Evolutionary conservation across 306 rosid genomes (phyloP).

Genomic region (Biancaea sappan): DNA sequence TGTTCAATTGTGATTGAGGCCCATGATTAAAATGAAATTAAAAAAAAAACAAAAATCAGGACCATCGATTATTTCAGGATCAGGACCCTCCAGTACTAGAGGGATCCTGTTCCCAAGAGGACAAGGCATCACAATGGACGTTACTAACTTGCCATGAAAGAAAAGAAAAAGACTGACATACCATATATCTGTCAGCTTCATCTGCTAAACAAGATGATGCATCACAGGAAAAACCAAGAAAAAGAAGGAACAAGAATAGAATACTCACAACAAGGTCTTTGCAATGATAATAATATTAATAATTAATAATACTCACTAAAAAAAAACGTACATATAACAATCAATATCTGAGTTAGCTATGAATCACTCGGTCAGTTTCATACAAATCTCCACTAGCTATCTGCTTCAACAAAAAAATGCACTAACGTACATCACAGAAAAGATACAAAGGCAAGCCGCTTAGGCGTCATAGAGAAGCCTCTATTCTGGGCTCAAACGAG

Average conservation of each 20-base stretch:
- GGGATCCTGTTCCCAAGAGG: too few relatives aligned
- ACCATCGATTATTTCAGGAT: too few relatives aligned
- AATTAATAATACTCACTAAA: constrained; percentile 34
- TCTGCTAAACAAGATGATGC: background rate
- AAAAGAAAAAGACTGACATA: background rate
- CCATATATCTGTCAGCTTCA: background rate
- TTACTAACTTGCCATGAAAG: background rate
- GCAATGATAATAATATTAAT: background rate
- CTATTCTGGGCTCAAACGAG: constrained; percentile 91
- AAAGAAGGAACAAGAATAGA: constrained; percentile 10
- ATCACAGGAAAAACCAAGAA: background rate
- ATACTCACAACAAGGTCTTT: constrained; percentile 25
- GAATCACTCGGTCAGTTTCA: constrained; percentile 44
- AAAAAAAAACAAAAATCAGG: too few relatives aligned
- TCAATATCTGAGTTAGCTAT: constrained; percentile 38
- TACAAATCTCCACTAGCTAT: constrained; percentile 41
- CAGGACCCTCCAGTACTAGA: too few relatives aligned
- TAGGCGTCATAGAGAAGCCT: constrained; percentile 63
- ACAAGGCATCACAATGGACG: too few relatives aligned
- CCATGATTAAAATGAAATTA: too few relatives aligned
- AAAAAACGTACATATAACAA: constrained; percentile 27
- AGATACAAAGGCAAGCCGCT: background rate
- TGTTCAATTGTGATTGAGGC: too few relatives aligned
- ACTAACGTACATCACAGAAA: constrained; percentile 17
- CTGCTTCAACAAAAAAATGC: constrained; percentile 33